Evolutionary conservation across 441 rosid genomes (phyloP).

Genomic region (Croton laevigatus): DNA sequence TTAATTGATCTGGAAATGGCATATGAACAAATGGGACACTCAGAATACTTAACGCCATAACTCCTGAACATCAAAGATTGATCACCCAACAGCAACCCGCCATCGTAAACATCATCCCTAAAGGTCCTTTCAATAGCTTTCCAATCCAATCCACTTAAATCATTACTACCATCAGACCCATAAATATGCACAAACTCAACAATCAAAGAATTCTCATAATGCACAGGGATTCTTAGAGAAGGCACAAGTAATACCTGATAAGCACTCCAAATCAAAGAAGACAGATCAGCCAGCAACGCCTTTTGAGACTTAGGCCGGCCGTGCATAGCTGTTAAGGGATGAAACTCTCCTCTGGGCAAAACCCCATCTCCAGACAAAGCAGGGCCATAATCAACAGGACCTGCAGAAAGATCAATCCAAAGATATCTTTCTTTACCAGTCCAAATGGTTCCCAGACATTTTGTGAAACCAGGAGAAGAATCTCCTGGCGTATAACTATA

Average conservation of each 20-base stretch:
- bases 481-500: slow-evolving; percentile 72
- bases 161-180: slow-evolving; percentile 49
- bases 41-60: slow-evolving; percentile 51
- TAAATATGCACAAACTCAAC: slow-evolving; percentile 78
- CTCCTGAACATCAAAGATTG: slow-evolving; percentile 64
- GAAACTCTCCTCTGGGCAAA: slow-evolving; percentile 85
- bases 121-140: slow-evolving; percentile 57
- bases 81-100: slow-evolving; percentile 67
- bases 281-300: slow-evolving; percentile 67
- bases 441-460: slow-evolving; percentile 82
- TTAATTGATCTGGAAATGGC: slow-evolving; percentile 73
- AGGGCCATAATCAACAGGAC: slow-evolving; percentile 95
- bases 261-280: slow-evolving; percentile 78
- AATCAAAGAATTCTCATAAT: slow-evolving; percentile 70
- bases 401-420: slow-evolving; percentile 89
- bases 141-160: slow-evolving; percentile 66
- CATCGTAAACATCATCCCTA: slow-evolving; percentile 59
- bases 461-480: slow-evolving; percentile 75
- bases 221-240: slow-evolving; percentile 78
- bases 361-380: slow-evolving; percentile 91
- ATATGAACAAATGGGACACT: slow-evolving; percentile 78
- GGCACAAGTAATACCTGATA: slow-evolving; percentile 93
- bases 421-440: slow-evolving; percentile 79
- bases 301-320: slow-evolving; percentile 84
- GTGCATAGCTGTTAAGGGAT: slow-evolving; percentile 78